phyloP scores from a whole-genome alignment of 192 early-diverging fungal species.

The Irineochytrium annulatum region DNA sequence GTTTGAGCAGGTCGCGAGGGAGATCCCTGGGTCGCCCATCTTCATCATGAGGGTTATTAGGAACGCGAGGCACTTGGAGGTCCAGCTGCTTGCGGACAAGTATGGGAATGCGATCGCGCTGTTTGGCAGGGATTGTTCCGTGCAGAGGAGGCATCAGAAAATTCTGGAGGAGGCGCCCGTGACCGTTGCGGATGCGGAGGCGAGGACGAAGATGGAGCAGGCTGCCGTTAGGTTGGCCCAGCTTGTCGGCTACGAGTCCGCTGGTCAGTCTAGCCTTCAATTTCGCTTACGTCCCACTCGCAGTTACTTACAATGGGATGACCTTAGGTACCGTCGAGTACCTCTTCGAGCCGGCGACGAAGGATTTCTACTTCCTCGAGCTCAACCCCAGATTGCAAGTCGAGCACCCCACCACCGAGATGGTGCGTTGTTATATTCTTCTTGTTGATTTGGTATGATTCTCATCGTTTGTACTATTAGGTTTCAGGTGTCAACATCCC shows the following conservation, averaged over 20 bases:
- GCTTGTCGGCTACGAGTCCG: conserved; percentile 90
- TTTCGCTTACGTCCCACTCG: background rate
- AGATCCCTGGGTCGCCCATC: conserved; percentile 95
- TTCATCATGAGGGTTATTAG: conserved; percentile 98
- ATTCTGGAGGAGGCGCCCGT: conserved; percentile 99
- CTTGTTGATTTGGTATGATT: background rate
- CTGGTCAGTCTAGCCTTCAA: conserved; percentile 44
- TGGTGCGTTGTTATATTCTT: conserved; percentile 50
- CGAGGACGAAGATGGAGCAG: conserved; percentile 88
- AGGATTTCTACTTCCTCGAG: conserved; percentile 93
- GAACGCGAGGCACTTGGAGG: conserved; percentile 93
- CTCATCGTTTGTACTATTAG: background rate
- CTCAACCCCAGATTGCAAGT: conserved; percentile 98
- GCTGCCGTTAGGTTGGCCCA: conserved; percentile 93
- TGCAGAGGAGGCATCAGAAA: conserved; percentile 98
- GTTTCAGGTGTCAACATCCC: conserved; percentile 96
- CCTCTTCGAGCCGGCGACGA: conserved; percentile 80
- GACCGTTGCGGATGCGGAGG: conserved; percentile 57
- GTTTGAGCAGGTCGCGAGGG: conserved; percentile 86
- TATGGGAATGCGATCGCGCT: conserved; percentile 98
- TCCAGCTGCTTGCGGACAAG: conserved; percentile 92
- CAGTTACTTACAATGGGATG: background rate
- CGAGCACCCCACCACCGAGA: conserved; percentile 98
- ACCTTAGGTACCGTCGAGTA: conserved; percentile 83
- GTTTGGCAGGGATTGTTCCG: conserved; percentile 97